Conservation (phyloP, 768 basidiomycete species). For the Rhizopogon sp. region DNA sequence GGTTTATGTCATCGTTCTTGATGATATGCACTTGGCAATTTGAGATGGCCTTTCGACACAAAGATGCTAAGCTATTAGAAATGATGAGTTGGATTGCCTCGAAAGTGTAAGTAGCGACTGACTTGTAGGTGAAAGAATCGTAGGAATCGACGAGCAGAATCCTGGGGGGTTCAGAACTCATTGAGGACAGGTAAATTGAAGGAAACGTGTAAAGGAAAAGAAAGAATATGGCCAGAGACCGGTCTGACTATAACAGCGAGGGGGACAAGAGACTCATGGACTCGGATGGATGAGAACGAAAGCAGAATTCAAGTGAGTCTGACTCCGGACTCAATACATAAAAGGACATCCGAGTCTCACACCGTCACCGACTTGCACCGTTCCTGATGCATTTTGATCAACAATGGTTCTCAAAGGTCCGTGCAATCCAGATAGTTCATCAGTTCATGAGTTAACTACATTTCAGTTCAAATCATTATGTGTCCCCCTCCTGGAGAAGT, state of each 20-base stretch:
- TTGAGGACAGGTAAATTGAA: conserved; percentile 7
- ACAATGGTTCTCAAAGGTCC: conserved; percentile 35
- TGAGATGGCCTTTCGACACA: conserved; percentile 62
- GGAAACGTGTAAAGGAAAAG: background rate
- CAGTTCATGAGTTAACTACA: background rate
- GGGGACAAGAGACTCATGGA: background rate
- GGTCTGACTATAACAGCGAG: background rate
- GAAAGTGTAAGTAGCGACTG: conserved; percentile 20
- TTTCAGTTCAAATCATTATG: conserved; percentile 62
- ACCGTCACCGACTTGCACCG: background rate
- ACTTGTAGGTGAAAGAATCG: conserved; percentile 90
- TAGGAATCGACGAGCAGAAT: conserved; percentile 79
- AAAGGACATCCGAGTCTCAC: too few species aligned
- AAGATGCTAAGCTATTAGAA: conserved; percentile 57
- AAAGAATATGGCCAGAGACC: background rate
- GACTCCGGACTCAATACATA: background rate
- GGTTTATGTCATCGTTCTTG: conserved; percentile 60
- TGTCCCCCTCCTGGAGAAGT: conserved; percentile 73
- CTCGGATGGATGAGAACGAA: too few species aligned
- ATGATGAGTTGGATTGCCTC: background rate
- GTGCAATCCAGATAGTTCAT: background rate
- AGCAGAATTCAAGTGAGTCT: too few species aligned
- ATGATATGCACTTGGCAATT: conserved; percentile 61
- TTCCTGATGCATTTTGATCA: conserved; percentile 4
- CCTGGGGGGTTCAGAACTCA: conserved; percentile 33